These are phyloP conservation scores for Pleomassaria siparia DNA, from an alignment of 2,329 filamentous ascomycete genomes.

Conservation along the genomic window DNA sequence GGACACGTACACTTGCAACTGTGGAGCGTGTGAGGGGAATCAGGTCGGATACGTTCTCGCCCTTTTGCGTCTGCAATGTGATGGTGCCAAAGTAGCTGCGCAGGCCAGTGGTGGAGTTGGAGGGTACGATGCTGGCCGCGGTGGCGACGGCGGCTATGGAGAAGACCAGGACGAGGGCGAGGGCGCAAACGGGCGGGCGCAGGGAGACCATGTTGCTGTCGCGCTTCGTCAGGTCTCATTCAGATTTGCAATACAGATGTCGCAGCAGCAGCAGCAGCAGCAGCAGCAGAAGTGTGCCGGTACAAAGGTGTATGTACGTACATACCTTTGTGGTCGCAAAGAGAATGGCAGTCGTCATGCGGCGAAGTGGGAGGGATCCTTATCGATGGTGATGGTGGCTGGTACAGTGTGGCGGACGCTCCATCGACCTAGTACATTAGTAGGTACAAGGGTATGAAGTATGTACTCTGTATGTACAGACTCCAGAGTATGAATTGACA, in stretches of 20 bases:
- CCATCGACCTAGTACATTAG: too few species aligned
- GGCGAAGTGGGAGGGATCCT: too few species aligned
- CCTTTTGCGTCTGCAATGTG: slow-evolving; percentile 19
- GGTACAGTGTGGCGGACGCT: too few species aligned
- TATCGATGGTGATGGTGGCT: too few species aligned
- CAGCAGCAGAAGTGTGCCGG: too few species aligned
- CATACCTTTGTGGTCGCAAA: too few species aligned
- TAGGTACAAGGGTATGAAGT: too few species aligned
- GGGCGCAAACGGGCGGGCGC: slow-evolving; percentile 20
- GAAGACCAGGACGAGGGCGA: slow-evolving; percentile 25
- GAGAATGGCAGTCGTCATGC: too few species aligned
- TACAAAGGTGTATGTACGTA: too few species aligned
- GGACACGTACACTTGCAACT: slow-evolving; percentile 18
- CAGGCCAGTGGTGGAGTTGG: slow-evolving; percentile 25
- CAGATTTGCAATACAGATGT: too few species aligned
- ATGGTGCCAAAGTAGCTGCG: slow-evolving; percentile 11
- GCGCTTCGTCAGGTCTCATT: background rate
- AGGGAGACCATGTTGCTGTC: slow-evolving; percentile 9
- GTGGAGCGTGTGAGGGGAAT: slow-evolving; percentile 30
- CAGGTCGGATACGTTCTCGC: slow-evolving; percentile 24
- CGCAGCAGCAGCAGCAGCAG: background rate
- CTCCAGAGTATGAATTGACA: too few species aligned
- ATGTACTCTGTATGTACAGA: too few species aligned
- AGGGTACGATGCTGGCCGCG: slow-evolving; percentile 26
- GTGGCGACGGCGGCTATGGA: slow-evolving; percentile 10